These are phyloP conservation scores for Xylaria sp. DNA, from an alignment of 2,329 filamentous ascomycete genomes.

Conservation along the genomic window DNA sequence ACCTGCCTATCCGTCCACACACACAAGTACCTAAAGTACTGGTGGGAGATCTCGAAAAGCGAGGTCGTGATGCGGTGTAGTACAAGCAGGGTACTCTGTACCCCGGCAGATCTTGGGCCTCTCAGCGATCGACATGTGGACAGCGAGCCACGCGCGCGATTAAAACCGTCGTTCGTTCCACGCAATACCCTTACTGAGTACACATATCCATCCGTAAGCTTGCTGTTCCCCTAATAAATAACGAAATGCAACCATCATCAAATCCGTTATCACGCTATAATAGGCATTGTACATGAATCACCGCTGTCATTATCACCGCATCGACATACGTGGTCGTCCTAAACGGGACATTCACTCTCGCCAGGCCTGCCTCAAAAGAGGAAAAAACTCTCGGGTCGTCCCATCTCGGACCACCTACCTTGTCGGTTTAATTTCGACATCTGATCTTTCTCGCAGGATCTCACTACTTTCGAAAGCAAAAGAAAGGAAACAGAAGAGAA, in stretches of 20 bases:
- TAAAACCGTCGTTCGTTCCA: constrained; percentile 15
- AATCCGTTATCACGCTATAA: not conserved
- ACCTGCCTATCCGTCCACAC: too few relatives aligned
- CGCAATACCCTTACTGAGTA: too few relatives aligned
- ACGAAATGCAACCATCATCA: constrained; percentile 16
- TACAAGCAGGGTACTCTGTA: constrained; percentile 5
- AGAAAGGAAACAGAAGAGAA: too few relatives aligned
- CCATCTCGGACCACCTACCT: not conserved
- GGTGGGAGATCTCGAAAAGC: too few relatives aligned
- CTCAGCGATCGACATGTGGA: constrained; percentile 43
- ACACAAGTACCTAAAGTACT: too few relatives aligned
- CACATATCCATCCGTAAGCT: too few relatives aligned
- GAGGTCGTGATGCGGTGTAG: not conserved
- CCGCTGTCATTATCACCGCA: constrained; percentile 6
- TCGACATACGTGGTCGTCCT: constrained; percentile 21
- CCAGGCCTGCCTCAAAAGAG: not conserved
- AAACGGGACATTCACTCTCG: constrained; percentile 1
- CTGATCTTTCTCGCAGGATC: too few relatives aligned
- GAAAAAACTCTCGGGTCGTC: not conserved
- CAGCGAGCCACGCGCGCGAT: constrained; percentile 32
- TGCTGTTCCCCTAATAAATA: constrained; percentile 8
- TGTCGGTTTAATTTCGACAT: not conserved
- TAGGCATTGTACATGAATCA: not conserved
- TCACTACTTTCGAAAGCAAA: not conserved
- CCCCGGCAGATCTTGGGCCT: constrained; percentile 40